These are phyloP conservation scores for Jackrogersella minutella DNA, from an alignment of 495 filamentous ascomycete species.

Conservation along the genomic window DNA sequence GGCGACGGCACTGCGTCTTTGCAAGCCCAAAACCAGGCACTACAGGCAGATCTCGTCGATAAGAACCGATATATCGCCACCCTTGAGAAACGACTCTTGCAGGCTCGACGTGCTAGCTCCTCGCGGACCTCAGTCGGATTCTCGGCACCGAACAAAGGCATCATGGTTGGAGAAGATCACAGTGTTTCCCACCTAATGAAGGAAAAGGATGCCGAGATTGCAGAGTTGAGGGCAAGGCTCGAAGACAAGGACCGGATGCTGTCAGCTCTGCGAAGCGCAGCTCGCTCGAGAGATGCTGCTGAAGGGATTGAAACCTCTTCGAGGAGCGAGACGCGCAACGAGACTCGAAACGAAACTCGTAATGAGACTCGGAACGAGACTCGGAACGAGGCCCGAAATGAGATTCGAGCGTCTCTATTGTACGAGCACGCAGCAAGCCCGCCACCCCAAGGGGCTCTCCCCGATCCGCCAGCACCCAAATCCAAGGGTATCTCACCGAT, in stretches of 20 bases:
- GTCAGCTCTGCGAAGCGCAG: conserved; percentile 82
- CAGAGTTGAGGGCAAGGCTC: conserved; percentile 84
- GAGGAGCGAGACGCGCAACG: conserved; percentile 50
- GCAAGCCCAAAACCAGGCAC: conserved; percentile 79
- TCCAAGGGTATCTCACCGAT: conserved; percentile 49
- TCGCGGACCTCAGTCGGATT: conserved; percentile 80
- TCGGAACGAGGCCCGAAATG: conserved; percentile 7
- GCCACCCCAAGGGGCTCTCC: conserved; percentile 48
- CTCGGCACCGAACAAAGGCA: conserved; percentile 62
- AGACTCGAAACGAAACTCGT: neutral
- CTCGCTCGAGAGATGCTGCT: conserved; percentile 87
- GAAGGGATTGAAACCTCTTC: conserved; percentile 56
- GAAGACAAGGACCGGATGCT: conserved; percentile 98
- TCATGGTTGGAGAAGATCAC: conserved; percentile 71
- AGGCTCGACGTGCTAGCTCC: conserved; percentile 90
- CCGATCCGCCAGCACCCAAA: conserved; percentile 45
- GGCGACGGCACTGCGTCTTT: conserved; percentile 86
- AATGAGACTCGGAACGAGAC: conserved; percentile 44
- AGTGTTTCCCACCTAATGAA: conserved; percentile 72
- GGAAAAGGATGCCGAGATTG: conserved; percentile 94
- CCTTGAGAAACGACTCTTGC: conserved; percentile 87
- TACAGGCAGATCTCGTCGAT: conserved; percentile 92
- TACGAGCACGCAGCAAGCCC: conserved; percentile 45
- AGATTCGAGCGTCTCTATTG: conserved; percentile 57
- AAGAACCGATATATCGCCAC: conserved; percentile 97